phyloP scores from a whole-genome alignment of 2,329 filamentous ascomycete genomes.

The Helminthosporium solani region DNA sequence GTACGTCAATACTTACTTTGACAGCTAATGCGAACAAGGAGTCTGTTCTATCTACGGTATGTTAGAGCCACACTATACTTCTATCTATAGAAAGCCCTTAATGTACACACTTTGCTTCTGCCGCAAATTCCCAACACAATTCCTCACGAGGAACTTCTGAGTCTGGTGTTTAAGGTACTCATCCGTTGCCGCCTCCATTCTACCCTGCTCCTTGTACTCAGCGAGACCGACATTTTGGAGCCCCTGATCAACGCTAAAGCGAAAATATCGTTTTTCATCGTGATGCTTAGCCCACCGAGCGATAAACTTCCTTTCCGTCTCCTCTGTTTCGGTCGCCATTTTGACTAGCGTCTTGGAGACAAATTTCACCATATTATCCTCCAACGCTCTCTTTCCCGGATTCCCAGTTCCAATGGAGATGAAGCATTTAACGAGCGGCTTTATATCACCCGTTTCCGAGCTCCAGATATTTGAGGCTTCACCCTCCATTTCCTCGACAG shows the following conservation, averaged over 20 bases:
- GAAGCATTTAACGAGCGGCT: constrained; percentile 14
- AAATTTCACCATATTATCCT: constrained; percentile 5
- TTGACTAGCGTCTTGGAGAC: constrained; percentile 4
- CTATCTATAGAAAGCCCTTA: not conserved
- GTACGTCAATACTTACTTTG: too few relatives aligned
- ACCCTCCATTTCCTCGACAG: constrained; percentile 43
- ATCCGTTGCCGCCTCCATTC: constrained; percentile 4
- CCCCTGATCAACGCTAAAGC: constrained; percentile 14
- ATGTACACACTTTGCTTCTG: constrained; percentile 9
- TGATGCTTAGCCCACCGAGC: constrained; percentile 1
- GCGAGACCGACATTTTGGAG: constrained; percentile 10
- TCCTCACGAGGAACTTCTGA: constrained; percentile 4
- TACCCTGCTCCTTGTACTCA: constrained; percentile 7
- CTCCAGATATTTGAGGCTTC: constrained; percentile 25
- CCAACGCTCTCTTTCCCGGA: constrained; percentile 8
- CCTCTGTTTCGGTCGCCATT: constrained; percentile 13
- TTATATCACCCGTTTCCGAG: constrained; percentile 7
- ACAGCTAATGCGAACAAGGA: too few relatives aligned
- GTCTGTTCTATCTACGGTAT: too few relatives aligned
- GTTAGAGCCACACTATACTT: too few relatives aligned
- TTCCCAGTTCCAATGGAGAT: constrained; percentile 12
- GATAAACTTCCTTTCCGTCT: constrained; percentile 10
- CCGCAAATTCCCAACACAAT: constrained; percentile 4
- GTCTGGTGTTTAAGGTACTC: constrained; percentile 3
- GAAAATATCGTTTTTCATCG: constrained; percentile 11